Conservation (phyloP, 192 early-diverging fungal genomes). For the Backusella circina region DNA sequence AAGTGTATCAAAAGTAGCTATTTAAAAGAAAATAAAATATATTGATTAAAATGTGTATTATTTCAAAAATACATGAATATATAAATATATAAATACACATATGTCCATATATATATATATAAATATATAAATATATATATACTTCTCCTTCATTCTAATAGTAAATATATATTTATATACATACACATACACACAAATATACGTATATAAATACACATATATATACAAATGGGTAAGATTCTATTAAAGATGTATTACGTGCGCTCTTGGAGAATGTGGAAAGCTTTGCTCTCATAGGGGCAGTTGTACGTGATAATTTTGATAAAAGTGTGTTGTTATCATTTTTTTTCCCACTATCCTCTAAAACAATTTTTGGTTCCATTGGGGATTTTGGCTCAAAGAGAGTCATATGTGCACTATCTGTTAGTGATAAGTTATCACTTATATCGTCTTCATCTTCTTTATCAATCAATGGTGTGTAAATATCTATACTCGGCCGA, state of each 20-base stretch:
- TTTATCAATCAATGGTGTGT: not conserved
- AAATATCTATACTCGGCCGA: constrained; percentile 2
- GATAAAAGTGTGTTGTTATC: constrained; percentile 20
- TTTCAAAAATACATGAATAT: not conserved
- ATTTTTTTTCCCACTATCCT: not conserved
- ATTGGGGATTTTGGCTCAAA: constrained; percentile 4
- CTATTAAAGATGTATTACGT: constrained; percentile 2
- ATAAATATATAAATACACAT: not conserved
- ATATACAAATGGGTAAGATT: not conserved
- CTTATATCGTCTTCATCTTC: constrained; percentile 3
- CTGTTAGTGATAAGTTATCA: not conserved
- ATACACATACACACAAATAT: not conserved
- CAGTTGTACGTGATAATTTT: constrained; percentile 23
- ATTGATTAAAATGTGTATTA: not conserved
- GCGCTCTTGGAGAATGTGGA: constrained; percentile 17
- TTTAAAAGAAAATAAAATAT: not conserved
- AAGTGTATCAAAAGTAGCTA: constrained; percentile 6
- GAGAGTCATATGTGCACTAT: not conserved
- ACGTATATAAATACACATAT: not conserved
- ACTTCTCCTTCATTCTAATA: constrained; percentile 1
- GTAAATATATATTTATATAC: constrained; percentile 1
- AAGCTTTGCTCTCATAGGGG: constrained; percentile 32
- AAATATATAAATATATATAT: not conserved
- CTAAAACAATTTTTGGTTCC: constrained; percentile 8
- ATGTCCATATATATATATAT: constrained; percentile 3